phyloP scores from a whole-genome alignment of 1,284 basidiomycete species.

The Heterobasidion parviporum region DNA sequence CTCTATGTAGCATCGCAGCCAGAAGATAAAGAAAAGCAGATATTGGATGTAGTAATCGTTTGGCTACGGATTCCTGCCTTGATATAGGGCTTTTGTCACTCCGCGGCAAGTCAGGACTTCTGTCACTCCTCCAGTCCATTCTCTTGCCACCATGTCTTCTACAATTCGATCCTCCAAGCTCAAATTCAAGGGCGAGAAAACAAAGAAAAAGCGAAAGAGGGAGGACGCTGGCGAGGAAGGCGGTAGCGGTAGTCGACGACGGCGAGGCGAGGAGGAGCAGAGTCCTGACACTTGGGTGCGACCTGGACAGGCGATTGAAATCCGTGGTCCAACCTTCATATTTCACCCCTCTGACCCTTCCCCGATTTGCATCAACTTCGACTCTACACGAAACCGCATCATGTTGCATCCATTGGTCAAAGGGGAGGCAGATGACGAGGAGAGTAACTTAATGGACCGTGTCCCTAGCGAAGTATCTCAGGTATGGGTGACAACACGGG shows the following conservation, averaged over 20 bases:
- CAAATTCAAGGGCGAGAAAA: conserved; percentile 83
- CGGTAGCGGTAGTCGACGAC: conserved; percentile 38
- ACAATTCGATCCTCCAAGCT: conserved; percentile 61
- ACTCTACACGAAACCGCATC: conserved; percentile 68
- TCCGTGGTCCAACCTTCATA: conserved; percentile 79
- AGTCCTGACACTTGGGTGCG: conserved; percentile 73
- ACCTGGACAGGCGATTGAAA: conserved; percentile 61
- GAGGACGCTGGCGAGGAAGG: conserved; percentile 37
- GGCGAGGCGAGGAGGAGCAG: conserved; percentile 41
- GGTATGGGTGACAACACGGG: conserved; percentile 80
- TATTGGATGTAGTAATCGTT: neutral
- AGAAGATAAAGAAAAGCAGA: neutral
- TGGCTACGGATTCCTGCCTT: too few relatives aligned
- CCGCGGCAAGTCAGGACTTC: too few relatives aligned
- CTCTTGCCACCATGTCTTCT: conserved; percentile 29
- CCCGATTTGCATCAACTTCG: conserved; percentile 69
- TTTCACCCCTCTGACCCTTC: conserved; percentile 69
- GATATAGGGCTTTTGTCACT: too few relatives aligned
- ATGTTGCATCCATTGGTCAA: conserved; percentile 57
- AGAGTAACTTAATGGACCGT: conserved; percentile 43
- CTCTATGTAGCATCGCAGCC: neutral
- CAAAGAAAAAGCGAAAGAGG: conserved; percentile 72
- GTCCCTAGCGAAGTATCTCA: conserved; percentile 74
- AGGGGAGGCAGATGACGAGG: conserved; percentile 31
- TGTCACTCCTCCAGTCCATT: neutral